Base-by-base conservation (phyloP, 495 filamentous ascomycete species). In the Xylaria nigripes region DNA sequence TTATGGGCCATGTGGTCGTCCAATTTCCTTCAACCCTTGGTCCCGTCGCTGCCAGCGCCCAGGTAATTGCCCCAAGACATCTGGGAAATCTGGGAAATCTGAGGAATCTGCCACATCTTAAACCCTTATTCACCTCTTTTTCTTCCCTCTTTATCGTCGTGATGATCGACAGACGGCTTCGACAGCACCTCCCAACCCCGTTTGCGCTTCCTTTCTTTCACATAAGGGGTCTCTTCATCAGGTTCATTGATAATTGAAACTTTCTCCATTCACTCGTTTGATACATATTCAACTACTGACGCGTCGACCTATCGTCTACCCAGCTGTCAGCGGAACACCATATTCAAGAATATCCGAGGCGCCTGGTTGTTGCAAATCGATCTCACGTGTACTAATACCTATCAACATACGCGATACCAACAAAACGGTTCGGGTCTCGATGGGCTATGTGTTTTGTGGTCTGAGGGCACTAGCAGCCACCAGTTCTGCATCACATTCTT, bases 101-200 rank as follows among this genome's bases (percentile, higher is more conserved):
- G n/a, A n/a, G n/a, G n/a, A n/a, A n/a, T n/a, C n/a, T n/a, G n/a
- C n/a, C n/a, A n/a, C 49, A 19, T 16, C 21, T 30, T 29, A 8
- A 21, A 36, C 41, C 29, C 27, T 18, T 29, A 23, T 29, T 41
- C 21, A 12, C 29, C 25, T 54, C 21, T 47, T 41, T 36, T 15
- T 32, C 24, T 32, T 34, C 29, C 42, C 24, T 45, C 18, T 42
- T 24, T 27, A 55, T 55, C 46, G 53, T 55, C 53, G 53, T 55
- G 53, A 50, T 29, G 40, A 13, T 50, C 45, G 46, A 49, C 45
- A 50, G 53, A 44, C 53, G 16, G 45, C 46, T 55, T 50, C 53
- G 29, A 36, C 53, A 55, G 53, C 53, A 55, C 19, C 12, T 22
- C 21, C 13, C 18, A 44, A 8, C 15, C 43, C n/a, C 21, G 4